A percentile compares a stretch with the other conserved stretches of the same genome.
Evolutionary conservation across 768 basidiomycete species (phyloP).

Genomic region (Saitozyma sp.): DNA sequence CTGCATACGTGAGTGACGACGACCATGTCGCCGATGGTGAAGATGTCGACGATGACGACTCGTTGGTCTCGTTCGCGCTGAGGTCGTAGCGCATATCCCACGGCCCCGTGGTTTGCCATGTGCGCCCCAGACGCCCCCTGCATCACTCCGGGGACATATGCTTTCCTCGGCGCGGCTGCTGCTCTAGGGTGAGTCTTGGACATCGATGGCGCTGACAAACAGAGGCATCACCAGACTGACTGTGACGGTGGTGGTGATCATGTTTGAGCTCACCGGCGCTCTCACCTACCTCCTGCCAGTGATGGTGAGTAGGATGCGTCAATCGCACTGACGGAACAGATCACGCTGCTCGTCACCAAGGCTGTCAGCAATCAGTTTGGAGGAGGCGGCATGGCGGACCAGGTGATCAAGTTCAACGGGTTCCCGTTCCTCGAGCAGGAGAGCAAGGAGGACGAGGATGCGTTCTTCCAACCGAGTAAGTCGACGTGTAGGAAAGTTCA

Average conservation of each 20-base stretch:
- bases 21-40: background rate
- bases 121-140: slow-evolving; percentile 92
- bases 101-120: slow-evolving; percentile 81
- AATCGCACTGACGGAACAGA: slow-evolving; percentile 58
- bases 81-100: slow-evolving; percentile 67
- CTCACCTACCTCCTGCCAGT: slow-evolving; percentile 95
- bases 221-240: slow-evolving; percentile 97
- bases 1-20: slow-evolving; percentile 66
- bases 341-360: slow-evolving; percentile 92
- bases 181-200: slow-evolving; percentile 69
- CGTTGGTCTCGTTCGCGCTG: background rate
- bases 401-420: slow-evolving; percentile 95
- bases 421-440: slow-evolving; percentile 97
- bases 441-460: slow-evolving; percentile 63
- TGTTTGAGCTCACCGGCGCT: slow-evolving; percentile 98
- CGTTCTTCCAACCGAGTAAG: slow-evolving; percentile 85
- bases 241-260: slow-evolving; percentile 96
- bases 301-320: slow-evolving; percentile 65
- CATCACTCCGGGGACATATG: slow-evolving; percentile 97
- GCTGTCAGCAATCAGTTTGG: slow-evolving; percentile 94
- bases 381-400: slow-evolving; percentile 90
- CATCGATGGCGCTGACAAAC: slow-evolving; percentile 5
- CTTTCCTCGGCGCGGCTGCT: slow-evolving; percentile 94
- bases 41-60: too few relatives aligned
- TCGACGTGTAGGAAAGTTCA: slow-evolving; percentile 3